Base-by-base conservation (phyloP, 139 green algal genomes). In the Pseudopediastrum boryanum region DNA sequence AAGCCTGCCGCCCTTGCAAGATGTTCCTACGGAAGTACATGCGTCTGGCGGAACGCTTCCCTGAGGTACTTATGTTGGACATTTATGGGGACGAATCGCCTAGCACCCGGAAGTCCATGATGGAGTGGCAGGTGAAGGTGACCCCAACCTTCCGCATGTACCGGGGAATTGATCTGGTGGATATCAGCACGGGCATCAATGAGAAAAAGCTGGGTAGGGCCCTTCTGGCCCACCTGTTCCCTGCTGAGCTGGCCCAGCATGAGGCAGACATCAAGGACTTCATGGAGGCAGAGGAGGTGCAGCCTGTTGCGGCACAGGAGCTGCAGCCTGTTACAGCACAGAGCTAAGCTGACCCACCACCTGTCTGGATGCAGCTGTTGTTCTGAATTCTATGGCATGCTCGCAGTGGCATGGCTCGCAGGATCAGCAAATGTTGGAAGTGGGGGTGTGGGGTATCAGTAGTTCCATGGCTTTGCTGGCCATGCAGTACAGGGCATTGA, bases 111-210 rank as follows among this genome's bases (percentile, higher is more conserved):
- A 82, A 83, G 36, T 80, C 93, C 68, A 93, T 93, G 89, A 83
- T 90, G 10, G 35, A 50, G 36, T 38, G 76, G 48, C 51, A 83
- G 63, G 52, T 87, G 27, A 52, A 71, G 33, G 87, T 88, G 16
- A 95, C 91, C 3, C 91, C 91, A 31, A 93, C 90, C 21, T 95
- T 95, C 66, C 68, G 85, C 46, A 35, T 95, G 41, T 95, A 89
- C 78, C 77, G 89, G 2, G 67, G 68, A 52, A 83, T 70, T 8
- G 62, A 87, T 42, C 35, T 61, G 27, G 78, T 91, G 25, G 77
- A 85, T 50, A 85, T 54, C 13, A 29, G 81, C 13, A 85, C 82
- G 2, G 91, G 91, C 58, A 86, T 89, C 25, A 90, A 88, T 46
- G 85, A 87, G 29, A 70, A 85, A 44, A 94, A 93, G 51, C 56